Evolutionary conservation across 2,329 filamentous ascomycete species (phyloP), one percentile per base, ranked within the genome.

Genomic region (Gaeumannomyces tritici): DNA sequence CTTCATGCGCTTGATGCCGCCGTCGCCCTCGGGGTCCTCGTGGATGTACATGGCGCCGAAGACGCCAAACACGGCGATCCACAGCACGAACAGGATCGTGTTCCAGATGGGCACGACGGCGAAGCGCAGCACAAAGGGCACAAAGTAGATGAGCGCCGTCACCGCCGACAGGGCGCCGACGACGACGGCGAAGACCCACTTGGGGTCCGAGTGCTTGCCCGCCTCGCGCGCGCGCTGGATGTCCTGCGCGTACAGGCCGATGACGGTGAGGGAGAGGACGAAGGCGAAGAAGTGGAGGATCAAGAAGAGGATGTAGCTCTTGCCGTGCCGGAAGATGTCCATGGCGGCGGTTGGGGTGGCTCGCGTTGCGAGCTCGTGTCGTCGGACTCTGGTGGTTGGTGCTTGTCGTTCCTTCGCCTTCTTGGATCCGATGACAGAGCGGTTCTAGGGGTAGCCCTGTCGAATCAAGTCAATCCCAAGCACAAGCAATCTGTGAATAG

Each of bases 31-130:
- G 0, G 87, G 73, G 63, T 91, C 73, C 69, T 87, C 86, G 62
- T 83, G 74, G 71, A 96, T 89, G 78, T 88, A 96, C 80, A 93
- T 76, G 68, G 82, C 86, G 62, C 87, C 92, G 72, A 96, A 96
- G 64, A 95, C 77, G 24, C 91, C 92, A 72, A 96, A 96, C 7
- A 95, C 80, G 2, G 86, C 84, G 64, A 91, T 85, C 88, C 90
- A 96, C 33, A 96, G 82, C 65, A 95, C 79, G 68, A 89, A 90
- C 24, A 96, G 74, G 18, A 93, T 71, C 51, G 80, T 75, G 73
- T 92, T 89, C 87, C 90, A 91, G 60, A 79, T 75, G 70, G 90
- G 89, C 61, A 85, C 75, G 57, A 79, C 66, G 27, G 78, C 77
- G 65, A 82, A 75, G 64, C 80, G 79, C 57, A 83, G 70, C 62